A percentile compares a stretch with the other conserved stretches of the same genome.
phyloP scores from a whole-genome alignment of 2,329 filamentous ascomycete species.

The Colletotrichum agaves region DNA sequence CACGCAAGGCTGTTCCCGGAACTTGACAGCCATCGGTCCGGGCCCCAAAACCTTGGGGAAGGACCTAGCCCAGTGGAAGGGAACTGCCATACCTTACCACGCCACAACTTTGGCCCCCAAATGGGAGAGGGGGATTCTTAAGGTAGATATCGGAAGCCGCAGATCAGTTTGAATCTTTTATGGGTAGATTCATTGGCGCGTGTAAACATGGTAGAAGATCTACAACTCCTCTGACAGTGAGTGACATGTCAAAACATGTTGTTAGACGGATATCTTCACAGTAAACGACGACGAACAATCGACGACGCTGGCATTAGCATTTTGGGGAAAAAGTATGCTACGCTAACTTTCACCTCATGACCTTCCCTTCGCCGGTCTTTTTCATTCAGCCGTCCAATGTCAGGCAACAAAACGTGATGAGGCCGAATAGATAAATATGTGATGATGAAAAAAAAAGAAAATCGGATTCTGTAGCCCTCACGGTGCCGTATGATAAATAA shows the following conservation, averaged over 20 bases:
- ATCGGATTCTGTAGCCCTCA: constrained; percentile 8
- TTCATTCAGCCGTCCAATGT: too few species aligned
- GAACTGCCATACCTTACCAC: not conserved
- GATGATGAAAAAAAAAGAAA: not conserved
- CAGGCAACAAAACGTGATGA: not conserved
- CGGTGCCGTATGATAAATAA: constrained; percentile 1
- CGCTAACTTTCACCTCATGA: not conserved
- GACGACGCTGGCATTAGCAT: not conserved
- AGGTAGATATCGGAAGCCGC: not conserved
- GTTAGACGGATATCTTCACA: too few species aligned
- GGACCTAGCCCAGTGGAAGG: too few species aligned
- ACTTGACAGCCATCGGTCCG: too few species aligned
- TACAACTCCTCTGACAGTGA: too few species aligned
- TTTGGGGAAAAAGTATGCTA: not conserved
- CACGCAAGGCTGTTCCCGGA: too few species aligned
- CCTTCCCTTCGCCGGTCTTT: not conserved
- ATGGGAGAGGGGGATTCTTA: not conserved
- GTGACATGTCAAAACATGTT: too few species aligned
- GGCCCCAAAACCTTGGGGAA: too few species aligned
- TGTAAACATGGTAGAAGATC: not conserved
- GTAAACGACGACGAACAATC: too few species aligned
- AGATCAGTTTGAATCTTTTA: not conserved
- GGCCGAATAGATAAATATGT: not conserved
- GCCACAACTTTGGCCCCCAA: not conserved
- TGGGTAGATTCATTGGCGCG: not conserved